Base-by-base conservation (phyloP, 352 stramenopile genomes). In the Phytophthora pinifolia region DNA sequence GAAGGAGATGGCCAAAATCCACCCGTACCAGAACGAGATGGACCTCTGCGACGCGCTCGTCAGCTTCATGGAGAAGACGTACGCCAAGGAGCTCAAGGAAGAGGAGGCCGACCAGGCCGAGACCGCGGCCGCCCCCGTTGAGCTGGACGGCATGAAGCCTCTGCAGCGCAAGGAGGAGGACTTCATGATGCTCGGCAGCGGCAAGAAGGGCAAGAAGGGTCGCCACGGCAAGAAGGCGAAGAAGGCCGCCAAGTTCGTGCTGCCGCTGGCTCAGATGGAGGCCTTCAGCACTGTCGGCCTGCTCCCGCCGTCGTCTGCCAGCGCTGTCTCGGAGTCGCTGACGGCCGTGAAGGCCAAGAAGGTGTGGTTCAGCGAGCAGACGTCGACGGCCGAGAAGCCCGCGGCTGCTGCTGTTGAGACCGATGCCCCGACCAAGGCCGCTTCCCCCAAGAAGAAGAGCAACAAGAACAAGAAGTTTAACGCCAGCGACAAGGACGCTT, bases 331-430 rank as follows among this genome's bases (percentile, higher is more conserved):
- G 37, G 76, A 79, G n/a, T 95, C 90, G 22, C 83, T 98, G 62
- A 76, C 90, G 47, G 94, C 90, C 50, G 88, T 99, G 22, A 96
- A 97, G 68, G 89, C 86, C n/a, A 98, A 98, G 87, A 98, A 99
- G 75, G 62, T 83, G 22, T 94, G 79, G 83, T 94, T 90, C 56
- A 70, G 70, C 27, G 72, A 72, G 57, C 82, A 94, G 70, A 89
- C 76, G 29, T 59, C 72, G 7, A 77, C 71, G 50, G 42, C 58
- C 9, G 74, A 75, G n/a, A 73, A 79, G 62, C 36, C 63, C 8
- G 14, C 36, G n/a, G 62, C 59, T n/a, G 32, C 39, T 43, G 54
- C 45, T 39, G 52, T 42, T 14, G 61, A 70, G 22, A 35, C 48
- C 29, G 41, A 62, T 4, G 39, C 61, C 2, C 49, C 67, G 6